Conservation (phyloP, 345 rosid genomes). For the Moricandia arvensis region DNA sequence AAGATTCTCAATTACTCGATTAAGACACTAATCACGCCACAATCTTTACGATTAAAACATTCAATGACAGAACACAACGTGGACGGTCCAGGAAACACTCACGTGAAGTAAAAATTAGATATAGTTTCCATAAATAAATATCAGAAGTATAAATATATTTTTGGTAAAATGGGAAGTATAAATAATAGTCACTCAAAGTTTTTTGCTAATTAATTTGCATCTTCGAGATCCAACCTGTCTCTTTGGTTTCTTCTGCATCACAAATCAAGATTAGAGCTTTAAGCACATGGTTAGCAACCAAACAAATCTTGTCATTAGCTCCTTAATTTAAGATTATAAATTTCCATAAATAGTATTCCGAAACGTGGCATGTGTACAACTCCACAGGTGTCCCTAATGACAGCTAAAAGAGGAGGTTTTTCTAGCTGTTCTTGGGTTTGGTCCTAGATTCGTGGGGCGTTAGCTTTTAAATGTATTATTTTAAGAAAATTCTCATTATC, state of each 20-base stretch:
- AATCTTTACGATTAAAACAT: conserved; percentile 32
- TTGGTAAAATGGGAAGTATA: not conserved
- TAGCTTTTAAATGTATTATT: conserved; percentile 9
- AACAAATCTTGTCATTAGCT: conserved; percentile 29
- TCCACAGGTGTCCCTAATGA: conserved; percentile 37
- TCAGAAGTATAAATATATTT: not conserved
- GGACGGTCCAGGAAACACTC: conserved; percentile 40
- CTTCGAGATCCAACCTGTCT: conserved; percentile 46
- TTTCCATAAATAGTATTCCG: conserved; percentile 17
- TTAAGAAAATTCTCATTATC: not conserved
- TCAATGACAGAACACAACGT: conserved; percentile 22
- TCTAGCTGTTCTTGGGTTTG: conserved; percentile 37
- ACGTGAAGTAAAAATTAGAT: conserved; percentile 14
- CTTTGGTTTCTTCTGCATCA: conserved; percentile 21
- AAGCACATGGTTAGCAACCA: conserved; percentile 54
- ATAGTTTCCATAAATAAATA: conserved; percentile 14
- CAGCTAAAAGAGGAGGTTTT: conserved; percentile 32
- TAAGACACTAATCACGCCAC: conserved; percentile 30
- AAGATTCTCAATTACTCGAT: conserved; percentile 46
- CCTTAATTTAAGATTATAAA: not conserved
- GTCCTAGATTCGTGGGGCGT: conserved; percentile 50
- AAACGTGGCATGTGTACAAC: conserved; percentile 35
- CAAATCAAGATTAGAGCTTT: conserved; percentile 38
- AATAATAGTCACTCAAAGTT: conserved; percentile 3
- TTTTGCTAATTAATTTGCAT: not conserved